Evolutionary conservation across 768 basidiomycete genomes (phyloP), one percentile per base, ranked within the genome.

Genomic region (Panellus pusillus): DNA sequence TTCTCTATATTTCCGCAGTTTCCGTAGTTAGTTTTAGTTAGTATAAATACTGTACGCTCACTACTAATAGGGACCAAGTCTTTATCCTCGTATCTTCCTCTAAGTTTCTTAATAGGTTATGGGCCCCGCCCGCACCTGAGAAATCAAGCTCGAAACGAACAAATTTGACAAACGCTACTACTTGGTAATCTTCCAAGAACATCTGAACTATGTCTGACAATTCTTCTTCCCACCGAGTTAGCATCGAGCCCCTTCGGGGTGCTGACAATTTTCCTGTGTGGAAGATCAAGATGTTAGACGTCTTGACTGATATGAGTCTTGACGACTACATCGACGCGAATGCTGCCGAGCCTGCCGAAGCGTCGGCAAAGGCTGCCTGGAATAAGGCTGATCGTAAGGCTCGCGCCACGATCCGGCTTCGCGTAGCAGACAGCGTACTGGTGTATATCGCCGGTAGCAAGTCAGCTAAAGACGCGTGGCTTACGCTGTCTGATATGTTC

Each of bases 351-450:
- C 52, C 52, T 1, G 39, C 9, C n/a, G n/a, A n/a, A 14, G 49
- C 44, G 19, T 15, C 51, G 27, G 29, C 47, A 12, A 27, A 47
- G 2, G 39, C 9, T 12, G 49, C n/a, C n/a, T n/a, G n/a, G 70
- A 52, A 60, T 29, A 44, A 55, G 36, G 52, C 44, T 27, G 66
- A 69, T 51, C 48, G 50, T 19, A 61, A 58, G 44, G 65, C 64
- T n/a, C 61, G 8, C 39, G n/a, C n/a, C n/a, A n/a, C n/a, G n/a
- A 67, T 71, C 28, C 49, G 65, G 14, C 46, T 65, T 14, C 58
- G 63, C 15, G 61, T 69, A 32, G 41, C 56, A 12, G 57, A 65
- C 39, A n/a, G 31, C 11, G 53, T 62, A 11, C 58, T 71, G 20
- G 60, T 61, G 1, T 56, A 66, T 44, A 54, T 68, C 41, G 31